Evolutionary conservation across 345 rosid genomes (phyloP), one percentile per base, ranked within the genome.

Genomic region (Salix udensis): DNA sequence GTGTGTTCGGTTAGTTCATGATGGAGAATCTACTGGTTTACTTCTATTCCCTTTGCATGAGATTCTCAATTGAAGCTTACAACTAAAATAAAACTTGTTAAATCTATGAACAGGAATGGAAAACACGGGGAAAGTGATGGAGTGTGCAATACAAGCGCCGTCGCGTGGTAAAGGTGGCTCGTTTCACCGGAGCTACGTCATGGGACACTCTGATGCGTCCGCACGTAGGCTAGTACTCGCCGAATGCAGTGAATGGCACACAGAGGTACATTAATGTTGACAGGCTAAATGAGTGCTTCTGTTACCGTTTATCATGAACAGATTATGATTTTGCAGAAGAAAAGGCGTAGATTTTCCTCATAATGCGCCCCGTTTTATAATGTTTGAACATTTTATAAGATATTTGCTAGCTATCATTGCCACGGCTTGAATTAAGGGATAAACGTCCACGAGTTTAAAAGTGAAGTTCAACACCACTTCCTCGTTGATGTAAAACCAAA

Each of bases 171-270:
- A 50, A 36, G 28, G 30, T 52, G 31, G 52, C 31, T 44, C 72
- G 36, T 71, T 69, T 28, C 16, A 28, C 36, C 6, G 4, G 42
- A 28, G 53, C 24, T 34, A 10, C 28, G 44, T 74, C 42, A 62
- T 1, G 16, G 62, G 26, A 15, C 68, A 46, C 40, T 48, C 52
- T 5, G 31, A 23, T 53, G 15, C 23, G 77, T 68, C 75, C 78
- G 77, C 76, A 70, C 77, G 28, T 34, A 18, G 67, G 60, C 42
- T 6, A 60, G 68, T 46, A 60, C 4, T 65, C 36, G 68, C 65
- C 78, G 60, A 34, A 11, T 70, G 73, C 80, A 72, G 46, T 73
- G 84, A 78, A 73, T 24, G 39, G 12, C n/a, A 1, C 8, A 65
- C 31, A 5, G 21, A 30, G n/a, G n/a, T n/a, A n/a, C n/a, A n/a